phyloP scores from a whole-genome alignment of 176 grass and related monocot species.

The Otatea glauca region DNA sequence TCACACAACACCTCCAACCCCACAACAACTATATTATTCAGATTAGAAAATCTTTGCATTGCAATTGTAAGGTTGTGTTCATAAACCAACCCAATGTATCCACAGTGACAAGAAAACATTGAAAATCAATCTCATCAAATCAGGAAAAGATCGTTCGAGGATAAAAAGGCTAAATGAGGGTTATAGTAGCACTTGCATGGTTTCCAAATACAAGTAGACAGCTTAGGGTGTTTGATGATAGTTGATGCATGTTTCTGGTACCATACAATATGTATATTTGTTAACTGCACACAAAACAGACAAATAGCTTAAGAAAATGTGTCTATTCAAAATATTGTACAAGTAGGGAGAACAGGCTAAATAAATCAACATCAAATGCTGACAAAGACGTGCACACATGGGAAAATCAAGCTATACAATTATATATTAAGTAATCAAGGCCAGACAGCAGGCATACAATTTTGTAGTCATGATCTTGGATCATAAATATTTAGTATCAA shows the following conservation, averaged over 20 bases:
- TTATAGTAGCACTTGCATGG: neutral
- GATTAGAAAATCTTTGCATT: neutral
- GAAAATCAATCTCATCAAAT: constrained; percentile 21
- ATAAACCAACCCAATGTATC: neutral
- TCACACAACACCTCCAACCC: neutral
- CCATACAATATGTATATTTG: neutral
- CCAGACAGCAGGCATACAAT: too few relatives aligned
- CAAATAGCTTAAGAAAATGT: constrained; percentile 26
- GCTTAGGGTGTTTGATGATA: neutral
- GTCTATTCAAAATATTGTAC: neutral
- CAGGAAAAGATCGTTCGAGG: neutral
- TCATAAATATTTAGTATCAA: too few relatives aligned
- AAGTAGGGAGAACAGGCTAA: too few relatives aligned
- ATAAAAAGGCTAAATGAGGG: neutral
- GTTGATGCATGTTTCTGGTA: neutral
- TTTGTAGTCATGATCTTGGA: too few relatives aligned
- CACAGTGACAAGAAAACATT: constrained; percentile 11
- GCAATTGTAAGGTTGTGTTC: neutral
- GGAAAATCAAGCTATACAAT: too few relatives aligned
- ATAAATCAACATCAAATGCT: too few relatives aligned
- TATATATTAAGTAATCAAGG: too few relatives aligned
- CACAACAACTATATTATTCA: neutral
- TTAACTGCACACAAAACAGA: neutral
- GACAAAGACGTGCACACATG: too few relatives aligned
- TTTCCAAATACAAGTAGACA: constrained; percentile 21